These are phyloP conservation scores for Nakazawaea anatomiae DNA, from an alignment of 805 yeast genomes.

Conservation along the genomic window DNA sequence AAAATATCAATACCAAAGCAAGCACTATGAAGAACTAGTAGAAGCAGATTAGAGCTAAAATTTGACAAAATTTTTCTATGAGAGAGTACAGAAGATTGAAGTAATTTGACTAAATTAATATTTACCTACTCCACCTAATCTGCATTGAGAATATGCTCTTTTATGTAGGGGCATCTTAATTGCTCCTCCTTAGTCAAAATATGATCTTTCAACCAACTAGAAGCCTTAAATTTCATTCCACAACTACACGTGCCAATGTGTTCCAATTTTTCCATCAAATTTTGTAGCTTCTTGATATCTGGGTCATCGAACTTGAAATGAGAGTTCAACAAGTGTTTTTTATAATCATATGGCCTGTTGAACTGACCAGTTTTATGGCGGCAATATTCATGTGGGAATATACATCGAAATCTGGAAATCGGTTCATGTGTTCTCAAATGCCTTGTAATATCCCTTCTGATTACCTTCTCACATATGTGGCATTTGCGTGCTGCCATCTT, in stretches of 20 bases:
- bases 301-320: constrained; percentile 53
- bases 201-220: constrained; percentile 52
- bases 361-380: constrained; percentile 55
- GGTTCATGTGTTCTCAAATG: constrained; percentile 59
- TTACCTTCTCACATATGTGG: constrained; percentile 44
- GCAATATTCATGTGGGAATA: constrained; percentile 50
- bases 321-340: constrained; percentile 55
- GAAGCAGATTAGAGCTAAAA: no score
- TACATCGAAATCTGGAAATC: constrained; percentile 51
- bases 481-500: constrained; percentile 26
- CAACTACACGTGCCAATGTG: constrained; percentile 51
- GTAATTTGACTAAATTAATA: no score
- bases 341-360: constrained; percentile 64
- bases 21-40: no score
- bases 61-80: no score
- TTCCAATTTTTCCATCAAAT: constrained; percentile 45
- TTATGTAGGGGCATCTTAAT: not conserved
- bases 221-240: constrained; percentile 41
- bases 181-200: constrained; percentile 27
- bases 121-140: not conserved
- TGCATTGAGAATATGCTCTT: not conserved
- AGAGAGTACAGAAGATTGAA: no score
- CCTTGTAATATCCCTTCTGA: constrained; percentile 55
- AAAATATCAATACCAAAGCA: no score
- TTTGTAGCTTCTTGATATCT: constrained; percentile 36